Evolutionary conservation across 192 early-diverging fungal species (phyloP).

Genomic region (Ambispora gerdemannii): DNA sequence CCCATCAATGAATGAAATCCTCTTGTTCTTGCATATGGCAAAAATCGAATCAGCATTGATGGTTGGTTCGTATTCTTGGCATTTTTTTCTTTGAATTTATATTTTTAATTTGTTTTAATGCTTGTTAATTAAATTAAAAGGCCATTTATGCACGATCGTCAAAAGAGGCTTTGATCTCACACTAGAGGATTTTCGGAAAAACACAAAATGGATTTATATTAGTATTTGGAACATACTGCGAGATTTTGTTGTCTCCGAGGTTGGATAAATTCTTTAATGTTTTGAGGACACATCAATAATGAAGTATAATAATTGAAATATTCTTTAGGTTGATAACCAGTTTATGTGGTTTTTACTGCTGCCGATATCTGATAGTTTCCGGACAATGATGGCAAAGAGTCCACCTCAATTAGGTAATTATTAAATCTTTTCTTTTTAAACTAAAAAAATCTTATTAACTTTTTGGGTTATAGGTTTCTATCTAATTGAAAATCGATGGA

Average conservation of each 20-base stretch:
- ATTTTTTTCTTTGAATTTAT: too few relatives aligned
- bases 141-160: background rate
- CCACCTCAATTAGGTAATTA: background rate
- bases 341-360: background rate
- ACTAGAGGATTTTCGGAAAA: background rate
- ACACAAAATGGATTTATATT: background rate
- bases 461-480: background rate
- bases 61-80: background rate
- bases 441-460: background rate
- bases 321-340: background rate
- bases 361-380: background rate
- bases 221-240: background rate
- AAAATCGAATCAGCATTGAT: background rate
- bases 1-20: background rate
- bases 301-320: background rate
- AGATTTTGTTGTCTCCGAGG: background rate
- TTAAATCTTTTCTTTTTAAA: background rate
- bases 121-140: background rate
- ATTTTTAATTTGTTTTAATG: background rate
- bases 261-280: background rate
- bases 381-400: background rate
- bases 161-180: background rate
- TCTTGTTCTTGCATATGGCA: background rate
- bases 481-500: background rate
- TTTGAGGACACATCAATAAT: background rate